These are phyloP conservation scores for Lasiodiplodia hormozganensis DNA, from an alignment of 2,329 filamentous ascomycete species.

Conservation along the genomic window DNA sequence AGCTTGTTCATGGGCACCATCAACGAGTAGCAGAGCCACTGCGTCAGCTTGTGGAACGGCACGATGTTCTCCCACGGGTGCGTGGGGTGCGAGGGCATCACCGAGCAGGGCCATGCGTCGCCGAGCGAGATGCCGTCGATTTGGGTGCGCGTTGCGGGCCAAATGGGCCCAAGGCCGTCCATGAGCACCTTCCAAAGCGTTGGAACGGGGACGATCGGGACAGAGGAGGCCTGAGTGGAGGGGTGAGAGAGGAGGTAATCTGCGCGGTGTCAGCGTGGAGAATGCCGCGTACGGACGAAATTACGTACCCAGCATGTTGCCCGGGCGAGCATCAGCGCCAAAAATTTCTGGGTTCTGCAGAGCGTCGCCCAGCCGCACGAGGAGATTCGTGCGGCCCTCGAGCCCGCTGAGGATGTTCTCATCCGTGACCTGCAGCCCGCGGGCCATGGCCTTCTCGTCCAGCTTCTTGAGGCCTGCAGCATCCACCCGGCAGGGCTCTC, in stretches of 20 bases:
- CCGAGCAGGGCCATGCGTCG: conserved; percentile 90
- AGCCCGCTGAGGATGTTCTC: conserved; percentile 84
- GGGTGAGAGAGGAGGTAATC: conserved; percentile 94
- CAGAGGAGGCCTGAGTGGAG: conserved; percentile 85
- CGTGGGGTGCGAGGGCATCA: conserved; percentile 77
- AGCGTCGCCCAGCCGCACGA: conserved; percentile 77
- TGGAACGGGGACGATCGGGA: conserved; percentile 84
- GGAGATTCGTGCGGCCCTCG: conserved; percentile 80
- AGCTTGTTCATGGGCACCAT: conserved; percentile 89
- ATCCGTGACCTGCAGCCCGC: conserved; percentile 83
- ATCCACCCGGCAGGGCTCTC: conserved; percentile 89
- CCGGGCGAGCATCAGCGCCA: conserved; percentile 81
- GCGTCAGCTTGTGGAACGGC: conserved; percentile 92
- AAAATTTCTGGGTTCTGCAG: conserved; percentile 84
- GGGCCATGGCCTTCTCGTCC: conserved; percentile 75
- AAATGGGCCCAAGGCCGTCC: conserved; percentile 84
- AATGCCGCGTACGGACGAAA: not conserved
- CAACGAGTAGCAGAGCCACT: conserved; percentile 93
- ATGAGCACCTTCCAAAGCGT: conserved; percentile 92
- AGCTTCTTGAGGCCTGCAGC: conserved; percentile 77
- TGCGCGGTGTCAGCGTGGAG: conserved; percentile 46
- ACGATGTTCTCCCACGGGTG: conserved; percentile 81
- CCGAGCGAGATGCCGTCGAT: conserved; percentile 88
- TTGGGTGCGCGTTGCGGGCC: conserved; percentile 84
- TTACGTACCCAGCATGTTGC: conserved; percentile 85